Conservation (phyloP, 768 basidiomycete genomes). For the Kwoniella shandongensis region DNA sequence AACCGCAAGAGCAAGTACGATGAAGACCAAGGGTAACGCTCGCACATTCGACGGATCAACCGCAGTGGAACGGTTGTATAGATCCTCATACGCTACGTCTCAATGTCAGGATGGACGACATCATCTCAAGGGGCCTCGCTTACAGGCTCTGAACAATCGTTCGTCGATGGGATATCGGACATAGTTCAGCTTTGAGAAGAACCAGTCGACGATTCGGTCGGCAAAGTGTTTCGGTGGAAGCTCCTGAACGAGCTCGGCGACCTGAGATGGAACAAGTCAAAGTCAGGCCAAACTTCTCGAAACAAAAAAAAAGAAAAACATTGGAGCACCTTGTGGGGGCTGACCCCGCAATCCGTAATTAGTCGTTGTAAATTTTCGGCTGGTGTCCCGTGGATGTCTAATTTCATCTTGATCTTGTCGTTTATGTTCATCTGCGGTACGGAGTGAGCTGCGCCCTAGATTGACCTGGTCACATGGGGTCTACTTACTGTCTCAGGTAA, state of each 20-base stretch:
- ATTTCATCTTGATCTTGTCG: constrained; percentile 40
- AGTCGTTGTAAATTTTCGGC: constrained; percentile 75
- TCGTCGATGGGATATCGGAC: constrained; percentile 90
- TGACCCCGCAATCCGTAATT: constrained; percentile 88
- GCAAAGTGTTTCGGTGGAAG: constrained; percentile 75
- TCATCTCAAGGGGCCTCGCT: constrained; percentile 1
- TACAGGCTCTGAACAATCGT: constrained; percentile 39
- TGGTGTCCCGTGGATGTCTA: constrained; percentile 56
- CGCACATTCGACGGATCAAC: constrained; percentile 47
- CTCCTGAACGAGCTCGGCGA: constrained; percentile 83
- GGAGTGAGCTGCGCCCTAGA: no score
- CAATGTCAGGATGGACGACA: background rate
- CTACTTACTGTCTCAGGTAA: constrained; percentile 37
- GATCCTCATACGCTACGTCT: constrained; percentile 60
- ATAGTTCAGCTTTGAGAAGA: constrained; percentile 69
- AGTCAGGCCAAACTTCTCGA: background rate
- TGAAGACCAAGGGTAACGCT: constrained; percentile 80
- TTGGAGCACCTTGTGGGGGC: constrained; percentile 66
- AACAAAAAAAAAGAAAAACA: background rate
- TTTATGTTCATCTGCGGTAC: constrained; percentile 35
- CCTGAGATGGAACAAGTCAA: constrained; percentile 38
- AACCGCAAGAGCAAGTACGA: constrained; percentile 82
- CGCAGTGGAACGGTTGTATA: constrained; percentile 56
- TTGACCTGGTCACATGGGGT: no score
- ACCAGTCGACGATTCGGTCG: constrained; percentile 77